phyloP scores from a whole-genome alignment of 768 basidiomycete species.

The Antrodiella citrinella region DNA sequence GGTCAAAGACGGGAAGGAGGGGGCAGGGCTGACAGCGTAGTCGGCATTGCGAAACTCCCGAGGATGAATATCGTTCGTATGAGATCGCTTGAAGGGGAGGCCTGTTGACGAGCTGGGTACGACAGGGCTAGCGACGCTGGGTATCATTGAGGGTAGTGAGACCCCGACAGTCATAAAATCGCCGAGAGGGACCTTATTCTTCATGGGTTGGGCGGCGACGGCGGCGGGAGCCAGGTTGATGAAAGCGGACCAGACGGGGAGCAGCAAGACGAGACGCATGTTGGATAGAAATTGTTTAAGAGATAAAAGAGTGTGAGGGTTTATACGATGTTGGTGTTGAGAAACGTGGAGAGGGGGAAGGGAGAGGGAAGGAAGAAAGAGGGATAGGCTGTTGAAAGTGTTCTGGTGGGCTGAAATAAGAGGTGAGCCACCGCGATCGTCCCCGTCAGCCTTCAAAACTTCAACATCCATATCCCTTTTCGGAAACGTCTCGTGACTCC shows the following conservation, averaged over 20 bases:
- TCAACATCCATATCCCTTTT: not conserved
- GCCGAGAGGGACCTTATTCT: constrained; percentile 1
- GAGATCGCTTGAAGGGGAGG: not conserved
- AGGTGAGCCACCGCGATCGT: not conserved
- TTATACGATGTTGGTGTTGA: constrained; percentile 8
- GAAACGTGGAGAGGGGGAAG: constrained; percentile 8
- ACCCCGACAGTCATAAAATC: constrained; percentile 8
- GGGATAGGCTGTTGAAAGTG: constrained; percentile 8
- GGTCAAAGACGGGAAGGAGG: constrained; percentile 1
- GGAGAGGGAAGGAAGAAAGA: not conserved
- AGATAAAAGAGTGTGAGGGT: constrained; percentile 9
- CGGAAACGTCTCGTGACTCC: not conserved
- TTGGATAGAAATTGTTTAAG: constrained; percentile 3
- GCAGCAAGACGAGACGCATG: constrained; percentile 9
- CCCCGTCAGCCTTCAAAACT: not conserved
- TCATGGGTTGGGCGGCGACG: not conserved
- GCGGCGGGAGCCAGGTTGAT: constrained; percentile 4
- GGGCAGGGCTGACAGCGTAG: constrained; percentile 5
- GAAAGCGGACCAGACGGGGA: constrained; percentile 13
- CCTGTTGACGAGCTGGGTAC: not conserved
- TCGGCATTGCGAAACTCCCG: constrained; percentile 7
- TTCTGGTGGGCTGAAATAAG: constrained; percentile 2
- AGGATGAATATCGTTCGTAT: not conserved
- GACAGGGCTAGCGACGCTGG: constrained; percentile 3
- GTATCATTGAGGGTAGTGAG: constrained; percentile 13